phyloP scores from a whole-genome alignment of 345 rosid species.

The Brassica rapa region DNA sequence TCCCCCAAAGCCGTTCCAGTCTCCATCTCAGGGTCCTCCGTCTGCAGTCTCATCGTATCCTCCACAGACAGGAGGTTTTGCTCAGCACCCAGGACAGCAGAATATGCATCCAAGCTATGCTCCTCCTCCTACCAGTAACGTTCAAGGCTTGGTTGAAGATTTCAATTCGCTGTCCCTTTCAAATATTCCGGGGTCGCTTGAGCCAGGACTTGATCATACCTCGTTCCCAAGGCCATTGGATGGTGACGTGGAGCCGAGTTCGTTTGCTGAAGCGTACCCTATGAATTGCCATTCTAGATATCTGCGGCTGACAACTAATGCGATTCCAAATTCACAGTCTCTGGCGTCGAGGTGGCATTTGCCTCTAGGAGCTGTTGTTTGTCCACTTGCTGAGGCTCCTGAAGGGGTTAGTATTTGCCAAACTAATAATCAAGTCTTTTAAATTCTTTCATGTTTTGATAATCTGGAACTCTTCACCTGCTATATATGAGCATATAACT shows the following conservation, averaged over 20 bases:
- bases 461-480: constrained; percentile 1
- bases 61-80: constrained; percentile 58
- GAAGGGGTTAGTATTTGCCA: constrained; percentile 69
- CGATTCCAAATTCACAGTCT: constrained; percentile 90
- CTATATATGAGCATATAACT: constrained; percentile 7
- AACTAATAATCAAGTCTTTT: constrained; percentile 1
- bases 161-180: constrained; percentile 77
- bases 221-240: constrained; percentile 94
- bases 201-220: constrained; percentile 74
- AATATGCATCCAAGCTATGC: constrained; percentile 56
- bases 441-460: constrained; percentile 5
- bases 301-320: constrained; percentile 81
- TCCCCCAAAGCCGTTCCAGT: constrained; percentile 57
- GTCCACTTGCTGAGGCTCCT: constrained; percentile 97
- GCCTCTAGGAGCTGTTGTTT: constrained; percentile 96
- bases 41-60: constrained; percentile 51
- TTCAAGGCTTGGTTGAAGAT: constrained; percentile 82
- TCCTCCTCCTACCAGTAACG: constrained; percentile 74
- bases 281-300: constrained; percentile 85
- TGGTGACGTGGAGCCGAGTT: constrained; percentile 82
- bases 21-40: constrained; percentile 57
- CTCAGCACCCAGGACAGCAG: constrained; percentile 57
- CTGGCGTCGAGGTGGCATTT: constrained; percentile 97
- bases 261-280: constrained; percentile 61
- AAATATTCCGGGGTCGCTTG: constrained; percentile 77